phyloP scores from a whole-genome alignment of 208 protist genomes.

The Trypanosoma conorhini region DNA sequence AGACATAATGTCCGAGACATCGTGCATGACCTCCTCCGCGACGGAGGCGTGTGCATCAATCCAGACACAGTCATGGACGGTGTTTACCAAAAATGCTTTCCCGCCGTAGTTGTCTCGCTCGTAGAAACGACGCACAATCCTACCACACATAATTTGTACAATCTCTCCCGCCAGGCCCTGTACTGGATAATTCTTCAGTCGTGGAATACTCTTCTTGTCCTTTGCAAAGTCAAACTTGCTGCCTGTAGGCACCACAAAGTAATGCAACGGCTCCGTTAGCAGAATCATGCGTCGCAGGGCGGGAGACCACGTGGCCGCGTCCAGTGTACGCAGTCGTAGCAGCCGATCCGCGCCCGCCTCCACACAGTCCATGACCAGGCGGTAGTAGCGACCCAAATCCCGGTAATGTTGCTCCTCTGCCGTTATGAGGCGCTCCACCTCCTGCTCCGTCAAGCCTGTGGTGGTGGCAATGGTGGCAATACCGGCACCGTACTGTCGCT shows the following conservation, averaged over 20 bases:
- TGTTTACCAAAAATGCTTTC: slow-evolving; percentile 90
- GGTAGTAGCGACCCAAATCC: slow-evolving; percentile 77
- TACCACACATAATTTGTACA: slow-evolving; percentile 91
- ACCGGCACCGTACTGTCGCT: slow-evolving; percentile 90
- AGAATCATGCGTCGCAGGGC: slow-evolving; percentile 71
- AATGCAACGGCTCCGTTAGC: slow-evolving; percentile 80
- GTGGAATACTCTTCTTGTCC: slow-evolving; percentile 75
- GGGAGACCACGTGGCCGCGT: slow-evolving; percentile 56
- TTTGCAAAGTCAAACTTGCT: slow-evolving; percentile 90
- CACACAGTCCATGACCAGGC: slow-evolving; percentile 79
- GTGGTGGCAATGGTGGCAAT: slow-evolving; percentile 80
- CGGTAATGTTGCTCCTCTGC: slow-evolving; percentile 90
- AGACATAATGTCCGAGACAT: slow-evolving; percentile 70
- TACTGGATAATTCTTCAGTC: slow-evolving; percentile 93
- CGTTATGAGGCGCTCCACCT: slow-evolving; percentile 83
- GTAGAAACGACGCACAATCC: slow-evolving; percentile 81
- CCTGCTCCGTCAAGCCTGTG: slow-evolving; percentile 82
- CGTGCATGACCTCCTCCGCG: slow-evolving; percentile 69
- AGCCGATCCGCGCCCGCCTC: slow-evolving; percentile 70
- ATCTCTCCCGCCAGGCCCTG: slow-evolving; percentile 90
- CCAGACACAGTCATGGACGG: slow-evolving; percentile 92
- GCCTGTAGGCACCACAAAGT: slow-evolving; percentile 86
- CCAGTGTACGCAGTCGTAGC: slow-evolving; percentile 74
- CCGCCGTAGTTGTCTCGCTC: slow-evolving; percentile 68
- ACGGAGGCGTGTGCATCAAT: slow-evolving; percentile 85